Conservation (phyloP, 495 filamentous ascomycete genomes). For the Trichoderma reesei region DNA sequence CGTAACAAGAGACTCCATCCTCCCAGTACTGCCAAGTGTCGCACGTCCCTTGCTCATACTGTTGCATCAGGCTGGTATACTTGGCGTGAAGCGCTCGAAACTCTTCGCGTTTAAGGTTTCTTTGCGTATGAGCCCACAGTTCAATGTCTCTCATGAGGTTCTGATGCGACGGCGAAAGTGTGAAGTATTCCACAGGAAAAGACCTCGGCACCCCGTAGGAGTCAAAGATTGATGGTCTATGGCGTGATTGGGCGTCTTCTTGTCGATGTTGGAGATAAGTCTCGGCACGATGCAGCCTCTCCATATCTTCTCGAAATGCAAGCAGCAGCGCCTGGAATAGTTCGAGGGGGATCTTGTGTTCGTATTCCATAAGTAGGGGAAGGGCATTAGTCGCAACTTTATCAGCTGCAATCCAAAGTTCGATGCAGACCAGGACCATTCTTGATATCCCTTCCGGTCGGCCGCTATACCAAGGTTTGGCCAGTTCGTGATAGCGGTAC, state of each 20-base stretch:
- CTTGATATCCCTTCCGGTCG: conserved; percentile 46
- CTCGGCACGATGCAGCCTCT: conserved; percentile 39
- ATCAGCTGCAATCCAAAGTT: conserved; percentile 56
- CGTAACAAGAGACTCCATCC: not conserved
- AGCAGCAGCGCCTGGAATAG: conserved; percentile 43
- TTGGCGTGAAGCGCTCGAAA: conserved; percentile 15
- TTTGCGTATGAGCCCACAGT: conserved; percentile 20
- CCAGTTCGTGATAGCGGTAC: conserved; percentile 17
- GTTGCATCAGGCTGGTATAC: not conserved
- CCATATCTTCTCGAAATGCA: conserved; percentile 38
- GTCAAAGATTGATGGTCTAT: conserved; percentile 25
- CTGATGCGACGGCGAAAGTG: conserved; percentile 37
- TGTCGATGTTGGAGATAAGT: conserved; percentile 34
- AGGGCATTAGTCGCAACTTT: conserved; percentile 31
- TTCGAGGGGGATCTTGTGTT: conserved; percentile 32
- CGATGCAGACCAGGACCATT: conserved; percentile 50
- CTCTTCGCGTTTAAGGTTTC: conserved; percentile 35
- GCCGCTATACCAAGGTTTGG: conserved; percentile 21
- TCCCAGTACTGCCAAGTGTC: not conserved
- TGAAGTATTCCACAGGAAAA: conserved; percentile 48
- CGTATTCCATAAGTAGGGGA: conserved; percentile 40
- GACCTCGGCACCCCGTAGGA: conserved; percentile 19
- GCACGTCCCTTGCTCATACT: not conserved
- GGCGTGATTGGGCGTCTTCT: conserved; percentile 10
- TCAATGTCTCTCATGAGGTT: conserved; percentile 31